Evolutionary conservation across 495 filamentous ascomycete genomes (phyloP).

Genomic region (Annulohypoxylon nitens): DNA sequence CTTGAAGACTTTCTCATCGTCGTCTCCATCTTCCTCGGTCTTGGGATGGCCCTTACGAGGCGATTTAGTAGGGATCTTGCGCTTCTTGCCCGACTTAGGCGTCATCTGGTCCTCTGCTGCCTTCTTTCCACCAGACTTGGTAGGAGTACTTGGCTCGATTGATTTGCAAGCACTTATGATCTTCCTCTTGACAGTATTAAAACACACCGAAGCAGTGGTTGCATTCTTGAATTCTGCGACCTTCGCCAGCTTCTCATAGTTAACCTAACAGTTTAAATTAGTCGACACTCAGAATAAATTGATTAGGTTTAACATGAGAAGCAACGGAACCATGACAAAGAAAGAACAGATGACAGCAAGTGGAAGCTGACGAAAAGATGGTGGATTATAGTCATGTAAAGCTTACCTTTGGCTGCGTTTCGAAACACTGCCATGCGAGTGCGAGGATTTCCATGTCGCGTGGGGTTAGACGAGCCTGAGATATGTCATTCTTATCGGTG

Average conservation of each 20-base stretch:
- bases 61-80: neutral
- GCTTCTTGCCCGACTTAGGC: constrained; percentile 18
- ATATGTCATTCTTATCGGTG: neutral
- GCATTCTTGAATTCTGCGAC: constrained; percentile 38
- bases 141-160: neutral
- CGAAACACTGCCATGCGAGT: constrained; percentile 30
- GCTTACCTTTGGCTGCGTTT: constrained; percentile 29
- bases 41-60: neutral
- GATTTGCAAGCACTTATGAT: constrained; percentile 5
- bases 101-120: constrained; percentile 8
- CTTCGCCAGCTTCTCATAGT: constrained; percentile 39
- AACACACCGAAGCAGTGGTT: constrained; percentile 26
- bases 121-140: constrained; percentile 23
- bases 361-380: neutral
- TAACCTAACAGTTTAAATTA: constrained; percentile 26
- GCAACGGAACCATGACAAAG: neutral
- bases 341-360: neutral
- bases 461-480: neutral
- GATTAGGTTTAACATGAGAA: neutral
- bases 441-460: constrained; percentile 39
- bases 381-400: neutral
- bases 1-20: neutral
- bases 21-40: neutral
- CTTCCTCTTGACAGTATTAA: constrained; percentile 38
- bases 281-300: neutral